These are phyloP conservation scores for Hypomyces rosellus DNA, from an alignment of 2,329 filamentous ascomycete species.

Conservation along the genomic window DNA sequence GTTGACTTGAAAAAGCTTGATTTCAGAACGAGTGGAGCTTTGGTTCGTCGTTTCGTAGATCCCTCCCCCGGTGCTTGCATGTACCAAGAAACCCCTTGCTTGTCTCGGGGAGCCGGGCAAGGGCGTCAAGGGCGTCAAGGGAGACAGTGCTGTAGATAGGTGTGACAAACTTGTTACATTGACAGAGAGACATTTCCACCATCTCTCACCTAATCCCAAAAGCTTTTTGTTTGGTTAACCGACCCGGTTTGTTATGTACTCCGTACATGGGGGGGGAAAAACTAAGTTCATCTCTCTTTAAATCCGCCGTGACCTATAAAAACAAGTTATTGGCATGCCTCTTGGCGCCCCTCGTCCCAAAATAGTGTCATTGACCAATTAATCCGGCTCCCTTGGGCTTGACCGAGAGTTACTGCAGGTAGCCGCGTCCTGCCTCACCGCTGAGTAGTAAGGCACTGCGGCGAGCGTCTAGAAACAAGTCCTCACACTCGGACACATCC, in stretches of 20 bases:
- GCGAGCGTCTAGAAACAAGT: slow-evolving; percentile 75
- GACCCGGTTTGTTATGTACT: slow-evolving; percentile 7
- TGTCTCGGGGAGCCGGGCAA: slow-evolving; percentile 8
- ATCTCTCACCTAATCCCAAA: slow-evolving; percentile 7
- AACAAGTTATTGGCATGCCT: slow-evolving; percentile 5
- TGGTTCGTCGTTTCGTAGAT: not conserved
- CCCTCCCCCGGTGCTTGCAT: too few relatives aligned
- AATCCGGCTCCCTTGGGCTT: not conserved
- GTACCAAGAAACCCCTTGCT: too few relatives aligned
- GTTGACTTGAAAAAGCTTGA: not conserved
- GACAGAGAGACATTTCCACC: slow-evolving; percentile 6
- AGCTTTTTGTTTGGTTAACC: slow-evolving; percentile 4
- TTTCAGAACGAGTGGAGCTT: not conserved
- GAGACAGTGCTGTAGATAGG: slow-evolving; percentile 9
- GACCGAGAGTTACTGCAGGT: slow-evolving; percentile 45
- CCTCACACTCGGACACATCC: slow-evolving; percentile 75
- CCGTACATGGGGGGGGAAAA: slow-evolving; percentile 1
- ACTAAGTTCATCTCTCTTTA: not conserved
- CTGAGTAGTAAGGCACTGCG: slow-evolving; percentile 66
- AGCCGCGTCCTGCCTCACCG: slow-evolving; percentile 56
- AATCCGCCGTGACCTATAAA: slow-evolving; percentile 9
- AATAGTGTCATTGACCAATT: slow-evolving; percentile 1
- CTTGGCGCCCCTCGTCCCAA: slow-evolving; percentile 8
- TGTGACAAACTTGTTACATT: slow-evolving; percentile 11
- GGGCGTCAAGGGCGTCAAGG: slow-evolving; percentile 6